Evolutionary conservation across 129 eudicot species (phyloP).

Genomic region (Sambucus nigra): DNA sequence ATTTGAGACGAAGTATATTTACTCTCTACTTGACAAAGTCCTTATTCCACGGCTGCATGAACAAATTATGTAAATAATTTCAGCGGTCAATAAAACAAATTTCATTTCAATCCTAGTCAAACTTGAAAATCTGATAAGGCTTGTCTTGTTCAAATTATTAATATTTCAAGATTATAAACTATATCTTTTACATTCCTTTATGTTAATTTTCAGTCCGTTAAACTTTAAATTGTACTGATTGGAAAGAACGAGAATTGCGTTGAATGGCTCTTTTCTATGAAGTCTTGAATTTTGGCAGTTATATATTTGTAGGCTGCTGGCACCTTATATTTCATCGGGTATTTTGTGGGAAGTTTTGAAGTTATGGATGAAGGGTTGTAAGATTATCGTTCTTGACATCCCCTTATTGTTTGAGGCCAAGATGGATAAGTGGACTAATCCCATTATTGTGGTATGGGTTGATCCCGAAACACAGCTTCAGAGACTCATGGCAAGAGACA

Average conservation of each 20-base stretch:
- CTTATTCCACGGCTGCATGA: too few species aligned
- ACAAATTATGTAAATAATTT: too few species aligned
- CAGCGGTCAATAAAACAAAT: too few species aligned
- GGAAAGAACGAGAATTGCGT: too few species aligned
- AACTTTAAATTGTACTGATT: neutral
- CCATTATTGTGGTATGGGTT: constrained; percentile 80
- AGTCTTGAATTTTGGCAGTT: constrained; percentile 1
- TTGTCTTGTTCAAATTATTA: too few species aligned
- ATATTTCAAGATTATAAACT: too few species aligned
- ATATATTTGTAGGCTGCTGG: constrained; percentile 58
- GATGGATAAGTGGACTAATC: constrained; percentile 83
- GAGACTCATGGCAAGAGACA: constrained; percentile 69
- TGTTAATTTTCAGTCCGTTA: too few species aligned
- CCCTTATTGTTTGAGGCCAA: constrained; percentile 85
- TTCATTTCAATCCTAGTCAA: too few species aligned
- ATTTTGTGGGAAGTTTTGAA: constrained; percentile 65
- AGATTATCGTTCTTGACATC: constrained; percentile 64
- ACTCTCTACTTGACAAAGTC: too few species aligned
- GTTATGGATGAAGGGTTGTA: constrained; percentile 77
- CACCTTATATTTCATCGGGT: constrained; percentile 80
- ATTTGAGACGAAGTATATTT: too few species aligned
- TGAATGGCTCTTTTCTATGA: neutral
- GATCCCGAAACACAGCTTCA: constrained; percentile 79
- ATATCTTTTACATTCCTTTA: too few species aligned
- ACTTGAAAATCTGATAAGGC: too few species aligned